Evolutionary conservation across 1,284 basidiomycete species (phyloP).

Genomic region (Singerocomus rubriflavus): DNA sequence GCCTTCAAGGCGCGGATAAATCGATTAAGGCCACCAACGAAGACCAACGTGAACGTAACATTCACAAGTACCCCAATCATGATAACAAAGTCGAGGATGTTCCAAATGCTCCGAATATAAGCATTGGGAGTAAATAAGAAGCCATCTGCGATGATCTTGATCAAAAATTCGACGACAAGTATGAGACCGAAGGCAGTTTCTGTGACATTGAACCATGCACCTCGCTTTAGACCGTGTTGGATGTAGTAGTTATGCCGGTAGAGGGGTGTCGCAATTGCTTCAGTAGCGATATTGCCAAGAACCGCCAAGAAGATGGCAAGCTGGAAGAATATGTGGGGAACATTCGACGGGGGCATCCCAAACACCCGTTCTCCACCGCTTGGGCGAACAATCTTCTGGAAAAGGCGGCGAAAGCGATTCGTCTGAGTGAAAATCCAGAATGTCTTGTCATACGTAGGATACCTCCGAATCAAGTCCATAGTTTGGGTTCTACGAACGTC

Average conservation of each 20-base stretch:
- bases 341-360: constrained; percentile 64
- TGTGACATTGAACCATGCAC: constrained; percentile 87
- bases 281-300: constrained; percentile 81
- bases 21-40: constrained; percentile 78
- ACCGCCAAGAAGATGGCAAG: constrained; percentile 75
- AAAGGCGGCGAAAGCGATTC: constrained; percentile 71
- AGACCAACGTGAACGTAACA: constrained; percentile 73
- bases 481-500: constrained; percentile 65
- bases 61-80: constrained; percentile 83
- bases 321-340: constrained; percentile 75
- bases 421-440: constrained; percentile 90
- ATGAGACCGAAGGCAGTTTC: constrained; percentile 76
- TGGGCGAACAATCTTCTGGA: constrained; percentile 84
- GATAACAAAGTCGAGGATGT: constrained; percentile 87
- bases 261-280: constrained; percentile 81
- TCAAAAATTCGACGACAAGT: constrained; percentile 81
- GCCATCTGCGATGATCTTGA: constrained; percentile 94
- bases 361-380: constrained; percentile 85
- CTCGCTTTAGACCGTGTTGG: constrained; percentile 56
- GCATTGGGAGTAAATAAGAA: constrained; percentile 93
- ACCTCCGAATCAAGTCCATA: constrained; percentile 84
- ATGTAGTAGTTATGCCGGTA: constrained; percentile 80
- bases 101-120: constrained; percentile 91
- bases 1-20: constrained; percentile 88
- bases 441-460: constrained; percentile 89